Evolutionary conservation across 768 basidiomycete genomes (phyloP).

Genomic region (Exsudoporus frostii): DNA sequence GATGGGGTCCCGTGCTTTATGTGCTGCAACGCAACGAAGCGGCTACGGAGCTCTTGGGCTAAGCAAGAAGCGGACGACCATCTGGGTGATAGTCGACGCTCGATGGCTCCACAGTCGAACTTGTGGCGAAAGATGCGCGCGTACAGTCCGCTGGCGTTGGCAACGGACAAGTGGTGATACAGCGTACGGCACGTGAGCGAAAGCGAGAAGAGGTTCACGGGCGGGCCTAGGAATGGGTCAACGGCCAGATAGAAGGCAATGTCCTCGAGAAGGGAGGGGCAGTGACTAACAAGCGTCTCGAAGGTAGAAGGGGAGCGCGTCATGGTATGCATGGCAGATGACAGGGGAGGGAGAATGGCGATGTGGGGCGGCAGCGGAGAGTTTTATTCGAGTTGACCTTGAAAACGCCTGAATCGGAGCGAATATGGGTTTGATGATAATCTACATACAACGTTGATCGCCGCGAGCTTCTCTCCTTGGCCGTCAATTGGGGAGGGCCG

Average conservation of each 20-base stretch:
- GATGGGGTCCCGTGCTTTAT: constrained; percentile 33
- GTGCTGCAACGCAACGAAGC: constrained; percentile 40
- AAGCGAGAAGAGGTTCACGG: constrained; percentile 36
- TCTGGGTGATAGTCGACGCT: constrained; percentile 36
- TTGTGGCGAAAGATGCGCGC: constrained; percentile 44
- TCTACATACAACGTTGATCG: constrained; percentile 36
- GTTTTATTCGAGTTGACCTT: constrained; percentile 27
- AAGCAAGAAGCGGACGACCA: constrained; percentile 39
- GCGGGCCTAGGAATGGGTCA: constrained; percentile 43
- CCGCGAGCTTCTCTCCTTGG: constrained; percentile 32
- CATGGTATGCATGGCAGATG: neutral
- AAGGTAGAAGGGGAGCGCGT: constrained; percentile 9
- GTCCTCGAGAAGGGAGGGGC: constrained; percentile 31
- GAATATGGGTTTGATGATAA: constrained; percentile 36
- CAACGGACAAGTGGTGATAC: constrained; percentile 34
- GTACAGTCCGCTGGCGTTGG: constrained; percentile 38
- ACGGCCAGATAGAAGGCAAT: constrained; percentile 42
- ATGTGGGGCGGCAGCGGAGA: constrained; percentile 10
- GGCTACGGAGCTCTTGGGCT: constrained; percentile 42
- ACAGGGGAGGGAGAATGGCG: neutral
- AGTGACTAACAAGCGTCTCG: constrained; percentile 15
- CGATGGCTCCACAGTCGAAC: constrained; percentile 41
- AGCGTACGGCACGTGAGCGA: constrained; percentile 38
- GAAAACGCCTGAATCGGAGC: constrained; percentile 28
- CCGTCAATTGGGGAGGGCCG: constrained; percentile 31